These are phyloP conservation scores for Trichomonas vaginalis DNA, from an alignment of 208 protist genomes.

Conservation along the genomic window DNA sequence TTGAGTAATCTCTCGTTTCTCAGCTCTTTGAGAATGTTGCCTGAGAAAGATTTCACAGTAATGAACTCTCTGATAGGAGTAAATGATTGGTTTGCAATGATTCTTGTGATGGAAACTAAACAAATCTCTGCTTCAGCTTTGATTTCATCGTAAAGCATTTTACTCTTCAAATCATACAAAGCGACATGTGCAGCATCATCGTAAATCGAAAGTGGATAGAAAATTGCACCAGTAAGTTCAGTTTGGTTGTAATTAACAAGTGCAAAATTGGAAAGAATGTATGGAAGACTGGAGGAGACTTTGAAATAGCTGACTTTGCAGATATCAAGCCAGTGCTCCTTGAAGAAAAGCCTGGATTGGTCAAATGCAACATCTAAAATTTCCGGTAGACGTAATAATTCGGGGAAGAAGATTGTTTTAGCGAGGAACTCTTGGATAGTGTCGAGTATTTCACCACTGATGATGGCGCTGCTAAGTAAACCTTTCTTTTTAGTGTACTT, in stretches of 20 bases:
- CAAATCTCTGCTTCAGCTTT: conserved; percentile 8
- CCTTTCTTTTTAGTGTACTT: background rate
- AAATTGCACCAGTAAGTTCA: background rate
- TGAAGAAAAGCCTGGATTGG: background rate
- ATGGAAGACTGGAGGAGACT: background rate
- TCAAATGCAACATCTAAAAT: background rate
- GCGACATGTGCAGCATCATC: background rate
- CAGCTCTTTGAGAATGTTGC: background rate
- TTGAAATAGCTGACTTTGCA: background rate
- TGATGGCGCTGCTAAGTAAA: background rate
- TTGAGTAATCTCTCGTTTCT: background rate
- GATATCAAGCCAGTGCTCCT: background rate
- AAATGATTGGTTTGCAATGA: background rate
- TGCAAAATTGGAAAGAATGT: background rate
- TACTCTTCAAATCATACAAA: background rate
- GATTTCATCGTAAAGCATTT: background rate
- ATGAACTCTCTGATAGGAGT: background rate
- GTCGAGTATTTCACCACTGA: background rate
- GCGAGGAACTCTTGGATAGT: background rate
- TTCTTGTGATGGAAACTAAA: background rate
- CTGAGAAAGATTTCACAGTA: background rate
- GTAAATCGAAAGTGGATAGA: background rate
- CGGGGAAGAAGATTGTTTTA: background rate
- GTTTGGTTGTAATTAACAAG: background rate
- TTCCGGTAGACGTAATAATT: background rate